phyloP scores from a whole-genome alignment of 805 yeast species.

The Cyberlindnera subsufficiens region DNA sequence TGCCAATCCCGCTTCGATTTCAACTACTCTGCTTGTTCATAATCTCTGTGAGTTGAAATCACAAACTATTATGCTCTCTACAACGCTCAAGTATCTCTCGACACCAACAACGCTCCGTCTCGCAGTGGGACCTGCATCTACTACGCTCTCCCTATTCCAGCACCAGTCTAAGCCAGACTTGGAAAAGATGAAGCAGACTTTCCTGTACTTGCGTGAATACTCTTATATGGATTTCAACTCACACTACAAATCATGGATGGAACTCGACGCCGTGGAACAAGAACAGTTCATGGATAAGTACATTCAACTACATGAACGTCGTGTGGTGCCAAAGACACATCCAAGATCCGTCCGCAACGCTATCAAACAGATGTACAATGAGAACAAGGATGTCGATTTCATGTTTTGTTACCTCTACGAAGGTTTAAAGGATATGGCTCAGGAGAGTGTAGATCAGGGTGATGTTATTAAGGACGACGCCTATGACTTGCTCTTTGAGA shows the following conservation, averaged over 20 bases:
- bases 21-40: background rate
- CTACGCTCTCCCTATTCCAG: slow-evolving; percentile 9
- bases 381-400: slow-evolving; percentile 13
- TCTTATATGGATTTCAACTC: slow-evolving; percentile 7
- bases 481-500: slow-evolving; percentile 7
- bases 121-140: slow-evolving; percentile 5
- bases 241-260: slow-evolving; percentile 14
- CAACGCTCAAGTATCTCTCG: slow-evolving; percentile 12
- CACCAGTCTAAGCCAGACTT: slow-evolving; percentile 3
- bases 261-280: slow-evolving; percentile 7
- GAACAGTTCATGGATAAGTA: slow-evolving; percentile 4
- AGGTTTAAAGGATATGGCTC: slow-evolving; percentile 9
- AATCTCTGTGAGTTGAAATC: slow-evolving; percentile 1
- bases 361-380: slow-evolving; percentile 8
- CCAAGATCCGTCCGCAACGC: slow-evolving; percentile 9
- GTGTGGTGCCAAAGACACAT: slow-evolving; percentile 7
- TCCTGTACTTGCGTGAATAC: slow-evolving; percentile 8
- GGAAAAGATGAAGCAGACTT: slow-evolving; percentile 6
- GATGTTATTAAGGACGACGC: slow-evolving; percentile 11
- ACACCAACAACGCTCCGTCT: slow-evolving; percentile 9
- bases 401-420: slow-evolving; percentile 14
- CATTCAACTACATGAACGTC: slow-evolving; percentile 7
- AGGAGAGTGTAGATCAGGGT: slow-evolving; percentile 4
- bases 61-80: slow-evolving; percentile 1
- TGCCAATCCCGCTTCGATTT: background rate